A percentile compares a stretch with the other conserved stretches of the same genome.
These are phyloP conservation scores for Mrakia frigida DNA, from an alignment of 768 basidiomycete genomes.

Conservation along the genomic window DNA sequence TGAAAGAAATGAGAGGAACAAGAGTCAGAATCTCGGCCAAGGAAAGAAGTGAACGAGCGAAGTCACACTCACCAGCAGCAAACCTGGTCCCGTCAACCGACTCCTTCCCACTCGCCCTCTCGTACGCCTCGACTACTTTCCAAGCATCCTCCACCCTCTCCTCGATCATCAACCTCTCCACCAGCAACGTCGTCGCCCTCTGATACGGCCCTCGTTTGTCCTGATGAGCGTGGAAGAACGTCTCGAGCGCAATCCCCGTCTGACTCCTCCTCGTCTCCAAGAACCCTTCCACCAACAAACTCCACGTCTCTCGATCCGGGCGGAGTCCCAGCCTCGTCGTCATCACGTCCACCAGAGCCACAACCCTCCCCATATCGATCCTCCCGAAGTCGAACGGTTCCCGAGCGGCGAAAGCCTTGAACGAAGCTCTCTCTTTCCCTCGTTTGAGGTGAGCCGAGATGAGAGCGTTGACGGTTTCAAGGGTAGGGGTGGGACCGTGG, in stretches of 20 bases:
- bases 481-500: conserved; percentile 3
- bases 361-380: conserved; percentile 14
- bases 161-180: not conserved
- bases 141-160: not conserved
- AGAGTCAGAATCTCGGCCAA: not conserved
- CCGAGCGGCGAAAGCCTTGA: not conserved
- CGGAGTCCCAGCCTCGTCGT: not conserved
- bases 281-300: not conserved
- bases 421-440: not conserved
- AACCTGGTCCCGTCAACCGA: not conserved
- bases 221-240: not conserved
- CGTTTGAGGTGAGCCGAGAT: not conserved
- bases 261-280: not conserved
- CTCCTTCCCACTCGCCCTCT: not conserved
- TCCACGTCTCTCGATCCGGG: not conserved
- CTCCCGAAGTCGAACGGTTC: conserved; percentile 15
- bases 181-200: not conserved
- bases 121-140: not conserved
- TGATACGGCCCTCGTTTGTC: not conserved
- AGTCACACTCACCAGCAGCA: not conserved
- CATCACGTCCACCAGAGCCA: conserved; percentile 15
- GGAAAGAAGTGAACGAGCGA: not conserved
- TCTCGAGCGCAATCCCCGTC: not conserved
- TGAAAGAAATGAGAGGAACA: not conserved
- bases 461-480: conserved; percentile 1